These are phyloP conservation scores for Phaffomyces opuntiae DNA, from an alignment of 805 yeast genomes.

Conservation along the genomic window DNA sequence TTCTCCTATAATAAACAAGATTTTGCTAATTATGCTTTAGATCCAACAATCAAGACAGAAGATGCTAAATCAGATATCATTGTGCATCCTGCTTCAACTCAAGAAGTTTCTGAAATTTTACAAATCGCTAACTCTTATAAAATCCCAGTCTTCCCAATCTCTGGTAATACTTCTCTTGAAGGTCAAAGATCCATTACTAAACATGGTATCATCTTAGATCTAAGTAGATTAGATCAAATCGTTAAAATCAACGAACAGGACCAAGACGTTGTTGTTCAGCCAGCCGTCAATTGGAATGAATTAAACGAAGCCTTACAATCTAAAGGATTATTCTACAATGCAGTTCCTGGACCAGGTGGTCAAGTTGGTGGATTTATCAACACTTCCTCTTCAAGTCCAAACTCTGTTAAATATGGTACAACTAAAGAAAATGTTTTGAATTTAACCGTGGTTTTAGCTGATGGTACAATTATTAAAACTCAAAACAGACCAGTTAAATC, in stretches of 20 bases:
- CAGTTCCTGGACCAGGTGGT: constrained; percentile 79
- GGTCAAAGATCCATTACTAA: constrained; percentile 76
- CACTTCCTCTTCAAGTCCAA: constrained; percentile 77
- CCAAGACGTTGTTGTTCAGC: constrained; percentile 68
- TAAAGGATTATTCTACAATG: constrained; percentile 56
- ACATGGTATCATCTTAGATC: constrained; percentile 57
- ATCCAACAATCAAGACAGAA: constrained; percentile 8
- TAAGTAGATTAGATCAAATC: constrained; percentile 51
- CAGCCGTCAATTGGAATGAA: constrained; percentile 75
- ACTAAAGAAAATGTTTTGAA: constrained; percentile 66
- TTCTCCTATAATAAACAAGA: constrained; percentile 10
- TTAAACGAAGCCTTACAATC: constrained; percentile 44
- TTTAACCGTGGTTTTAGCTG: constrained; percentile 70
- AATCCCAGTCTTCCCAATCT: constrained; percentile 66
- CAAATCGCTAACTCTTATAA: constrained; percentile 51
- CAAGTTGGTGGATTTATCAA: constrained; percentile 73
- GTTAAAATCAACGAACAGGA: constrained; percentile 53
- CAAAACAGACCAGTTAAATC: constrained; percentile 68
- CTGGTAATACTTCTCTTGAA: constrained; percentile 75
- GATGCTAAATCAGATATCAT: constrained; percentile 44
- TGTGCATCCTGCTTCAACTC: constrained; percentile 56
- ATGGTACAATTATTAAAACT: constrained; percentile 71
- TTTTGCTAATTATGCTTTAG: constrained; percentile 8
- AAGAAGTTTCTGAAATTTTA: constrained; percentile 57
- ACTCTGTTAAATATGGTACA: constrained; percentile 73